A percentile compares a stretch with the other conserved stretches of the same genome.
phyloP scores from a whole-genome alignment of 441 rosid species.

The Macaranga tanarius region DNA sequence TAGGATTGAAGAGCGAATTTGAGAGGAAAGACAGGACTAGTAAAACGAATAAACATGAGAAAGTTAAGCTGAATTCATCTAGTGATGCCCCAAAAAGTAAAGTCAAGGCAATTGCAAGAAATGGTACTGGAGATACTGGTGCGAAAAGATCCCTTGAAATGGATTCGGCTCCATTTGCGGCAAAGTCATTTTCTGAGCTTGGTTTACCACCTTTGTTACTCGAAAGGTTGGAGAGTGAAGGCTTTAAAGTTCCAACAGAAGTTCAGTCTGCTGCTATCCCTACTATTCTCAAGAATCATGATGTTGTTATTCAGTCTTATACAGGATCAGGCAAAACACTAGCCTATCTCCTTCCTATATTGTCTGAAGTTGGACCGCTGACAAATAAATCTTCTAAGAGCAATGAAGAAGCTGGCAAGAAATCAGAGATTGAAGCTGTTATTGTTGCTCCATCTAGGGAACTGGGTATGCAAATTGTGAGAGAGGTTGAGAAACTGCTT shows the following conservation, averaged over 20 bases:
- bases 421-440: conserved; percentile 69
- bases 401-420: conserved; percentile 40
- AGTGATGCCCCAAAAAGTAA: conserved; percentile 36
- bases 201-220: conserved; percentile 65
- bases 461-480: conserved; percentile 88
- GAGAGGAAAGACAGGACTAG: conserved; percentile 29
- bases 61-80: conserved; percentile 30
- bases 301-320: conserved; percentile 86
- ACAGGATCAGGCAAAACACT: conserved; percentile 92
- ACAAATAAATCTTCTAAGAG: conserved; percentile 38
- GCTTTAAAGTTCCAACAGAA: conserved; percentile 76
- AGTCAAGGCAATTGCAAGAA: conserved; percentile 34
- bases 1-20: conserved; percentile 42
- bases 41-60: conserved; percentile 29
- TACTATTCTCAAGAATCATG: conserved; percentile 61
- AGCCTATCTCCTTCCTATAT: conserved; percentile 49
- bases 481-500: conserved; percentile 86
- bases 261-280: conserved; percentile 88
- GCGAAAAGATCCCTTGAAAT: conserved; percentile 42
- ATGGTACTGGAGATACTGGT: conserved; percentile 34
- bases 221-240: conserved; percentile 68
- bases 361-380: conserved; percentile 74
- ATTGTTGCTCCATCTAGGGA: conserved; percentile 94
- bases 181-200: conserved; percentile 79
- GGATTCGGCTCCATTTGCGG: conserved; percentile 61